These are phyloP conservation scores for Russula compacta DNA, from an alignment of 768 basidiomycete genomes.

Conservation along the genomic window DNA sequence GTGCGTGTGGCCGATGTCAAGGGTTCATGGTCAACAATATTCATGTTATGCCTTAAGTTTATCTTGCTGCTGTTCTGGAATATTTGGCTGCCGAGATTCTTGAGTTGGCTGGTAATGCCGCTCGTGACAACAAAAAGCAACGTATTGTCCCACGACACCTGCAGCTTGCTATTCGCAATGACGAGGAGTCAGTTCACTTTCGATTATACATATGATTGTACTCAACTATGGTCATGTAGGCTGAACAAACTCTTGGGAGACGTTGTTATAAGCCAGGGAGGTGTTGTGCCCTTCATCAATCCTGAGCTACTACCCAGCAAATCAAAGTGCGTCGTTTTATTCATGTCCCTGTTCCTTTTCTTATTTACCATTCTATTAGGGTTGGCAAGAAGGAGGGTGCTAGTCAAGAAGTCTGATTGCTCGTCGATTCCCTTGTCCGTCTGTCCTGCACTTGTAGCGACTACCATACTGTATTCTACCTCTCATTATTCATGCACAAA, in stretches of 20 bases:
- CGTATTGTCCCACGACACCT: conserved; percentile 93
- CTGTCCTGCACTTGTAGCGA: neutral
- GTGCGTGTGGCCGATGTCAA: conserved; percentile 30
- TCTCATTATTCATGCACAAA: neutral
- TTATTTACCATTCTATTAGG: neutral
- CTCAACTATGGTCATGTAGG: conserved; percentile 43
- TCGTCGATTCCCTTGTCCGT: neutral
- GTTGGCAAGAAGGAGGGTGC: conserved; percentile 40
- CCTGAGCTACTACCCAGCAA: conserved; percentile 46
- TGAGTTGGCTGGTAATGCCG: conserved; percentile 84
- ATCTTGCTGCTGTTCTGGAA: conserved; percentile 86
- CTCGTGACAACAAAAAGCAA: conserved; percentile 87
- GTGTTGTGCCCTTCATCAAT: conserved; percentile 57
- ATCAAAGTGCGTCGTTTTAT: conserved; percentile 24
- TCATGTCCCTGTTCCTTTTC: neutral
- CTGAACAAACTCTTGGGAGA: conserved; percentile 74
- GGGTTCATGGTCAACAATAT: neutral
- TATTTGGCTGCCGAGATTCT: conserved; percentile 91
- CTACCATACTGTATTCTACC: conserved; percentile 15
- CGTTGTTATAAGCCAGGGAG: conserved; percentile 87
- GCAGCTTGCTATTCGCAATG: conserved; percentile 88
- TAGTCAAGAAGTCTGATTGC: conserved; percentile 34
- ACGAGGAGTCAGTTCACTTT: conserved; percentile 29
- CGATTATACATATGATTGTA: neutral
- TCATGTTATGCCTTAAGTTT: conserved; percentile 39